Evolutionary conservation across 352 stramenopile genomes (phyloP).

Genomic region (Pythium grandisporangium): DNA sequence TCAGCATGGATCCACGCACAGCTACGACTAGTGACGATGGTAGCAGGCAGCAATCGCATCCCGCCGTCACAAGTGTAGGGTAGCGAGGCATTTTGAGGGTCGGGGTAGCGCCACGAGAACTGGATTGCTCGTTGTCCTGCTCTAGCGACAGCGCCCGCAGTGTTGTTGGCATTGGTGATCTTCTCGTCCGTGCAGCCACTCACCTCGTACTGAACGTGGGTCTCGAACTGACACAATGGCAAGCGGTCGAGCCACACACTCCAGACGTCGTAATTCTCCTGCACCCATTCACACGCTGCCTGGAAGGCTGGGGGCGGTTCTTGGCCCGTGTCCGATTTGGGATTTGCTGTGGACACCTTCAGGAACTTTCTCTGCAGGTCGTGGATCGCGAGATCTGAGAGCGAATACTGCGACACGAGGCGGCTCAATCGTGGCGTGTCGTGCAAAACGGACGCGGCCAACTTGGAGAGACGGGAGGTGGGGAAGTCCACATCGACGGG

Average conservation of each 20-base stretch:
- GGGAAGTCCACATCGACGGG: conserved; percentile 32
- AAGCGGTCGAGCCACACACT: neutral
- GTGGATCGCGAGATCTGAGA: conserved; percentile 12
- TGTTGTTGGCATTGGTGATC: too few species aligned
- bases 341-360: neutral
- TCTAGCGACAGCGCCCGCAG: too few species aligned
- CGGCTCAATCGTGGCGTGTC: conserved; percentile 2
- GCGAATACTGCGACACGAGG: conserved; percentile 2
- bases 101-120: neutral
- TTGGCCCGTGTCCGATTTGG: neutral
- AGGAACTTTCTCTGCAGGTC: conserved; percentile 8
- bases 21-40: neutral
- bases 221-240: neutral
- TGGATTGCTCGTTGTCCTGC: neutral
- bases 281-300: conserved; percentile 20
- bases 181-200: too few species aligned
- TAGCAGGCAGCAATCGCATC: neutral
- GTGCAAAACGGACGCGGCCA: conserved; percentile 5
- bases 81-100: neutral
- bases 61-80: neutral
- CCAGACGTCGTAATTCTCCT: neutral
- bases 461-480: conserved; percentile 23
- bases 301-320: conserved; percentile 18
- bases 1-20: conserved; percentile 18
- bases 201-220: neutral